Evolutionary conservation across 2,329 filamentous ascomycete species (phyloP), one percentile per base, ranked within the genome.

Genomic region (Fusarium mangiferae): DNA sequence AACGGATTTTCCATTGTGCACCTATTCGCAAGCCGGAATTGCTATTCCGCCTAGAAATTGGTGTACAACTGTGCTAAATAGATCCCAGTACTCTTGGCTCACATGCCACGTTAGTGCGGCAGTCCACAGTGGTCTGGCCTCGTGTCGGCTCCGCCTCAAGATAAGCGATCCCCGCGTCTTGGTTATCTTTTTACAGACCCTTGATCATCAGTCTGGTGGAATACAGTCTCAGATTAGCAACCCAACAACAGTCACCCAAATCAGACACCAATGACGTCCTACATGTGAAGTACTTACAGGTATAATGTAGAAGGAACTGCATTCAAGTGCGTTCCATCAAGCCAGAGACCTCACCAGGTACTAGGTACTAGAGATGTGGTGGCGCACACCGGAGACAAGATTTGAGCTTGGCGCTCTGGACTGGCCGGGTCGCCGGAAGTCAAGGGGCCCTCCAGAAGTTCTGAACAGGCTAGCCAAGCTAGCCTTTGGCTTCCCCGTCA

Each of bases 161-260:
- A 41, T 13, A n/a, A 41, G 52, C 20, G 6, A 14, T 39, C n/a
- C n/a, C 11, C 17, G 17, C n/a, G 11, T 18, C 11, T 11, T 45
- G 11, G 11, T 1, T 26, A 17, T 17, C 24, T 45, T 26, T 15
- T n/a, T 14, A n/a, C 22, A 6, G 7, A 42, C 7, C 39, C 2
- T 6, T 0, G 5, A 15, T 42, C 13, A 10, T 6, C 22, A 41
- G 15, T n/a, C 15, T 6, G 39, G 22, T 42, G 5, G 15, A 15
- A 14, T 10, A 15, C 11, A 8, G 15, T 45, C 17, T 45, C 6
- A 26, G 17, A 26, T 26, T 4, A 45, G n/a, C 17, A 24, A 8
- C 42, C 18, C 0, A 2, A 13, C 13, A 24, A 18, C 7, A 13
- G 18, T 26, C 24, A 18, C 11, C 8, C n/a, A 26, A 26, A 0